Conservation (phyloP, 148 eudicot species). For the Fallopia convolvulus region DNA sequence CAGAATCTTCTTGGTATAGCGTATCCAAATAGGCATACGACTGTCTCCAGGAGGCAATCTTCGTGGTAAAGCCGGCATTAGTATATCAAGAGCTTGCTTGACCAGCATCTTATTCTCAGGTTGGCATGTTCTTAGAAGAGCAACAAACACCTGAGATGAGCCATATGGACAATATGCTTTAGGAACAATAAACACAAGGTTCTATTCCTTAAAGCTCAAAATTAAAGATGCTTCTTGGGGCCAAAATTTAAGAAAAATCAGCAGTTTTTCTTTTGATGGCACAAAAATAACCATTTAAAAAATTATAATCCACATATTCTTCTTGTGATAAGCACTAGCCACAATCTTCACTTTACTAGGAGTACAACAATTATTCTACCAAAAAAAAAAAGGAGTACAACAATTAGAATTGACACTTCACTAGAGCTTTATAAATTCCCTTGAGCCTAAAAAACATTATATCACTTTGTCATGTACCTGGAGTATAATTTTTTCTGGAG, state of each 20-base stretch:
- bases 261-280: neutral
- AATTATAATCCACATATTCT: neutral
- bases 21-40: slow-evolving; percentile 99
- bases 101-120: slow-evolving; percentile 99
- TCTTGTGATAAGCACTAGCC: neutral
- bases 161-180: neutral
- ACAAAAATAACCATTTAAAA: neutral
- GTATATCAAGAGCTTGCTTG: slow-evolving; percentile 95
- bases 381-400: neutral
- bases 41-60: slow-evolving; percentile 91
- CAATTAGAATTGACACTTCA: neutral
- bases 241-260: neutral
- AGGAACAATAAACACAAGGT: neutral
- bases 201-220: neutral
- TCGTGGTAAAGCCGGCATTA: slow-evolving; percentile 95
- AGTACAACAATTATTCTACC: neutral
- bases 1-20: slow-evolving; percentile 91
- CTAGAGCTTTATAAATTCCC: neutral
- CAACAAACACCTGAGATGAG: slow-evolving; percentile 76
- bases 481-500: slow-evolving; percentile 95
- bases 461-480: slow-evolving; percentile 45
- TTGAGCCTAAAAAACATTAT: neutral
- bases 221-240: neutral
- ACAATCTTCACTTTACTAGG: neutral
- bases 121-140: slow-evolving; percentile 95